Percentiles rank a stretch among this genome's conserved stretches.
Evolutionary conservation across 345 rosid species (phyloP).

Genomic region (Theobroma cacao): DNA sequence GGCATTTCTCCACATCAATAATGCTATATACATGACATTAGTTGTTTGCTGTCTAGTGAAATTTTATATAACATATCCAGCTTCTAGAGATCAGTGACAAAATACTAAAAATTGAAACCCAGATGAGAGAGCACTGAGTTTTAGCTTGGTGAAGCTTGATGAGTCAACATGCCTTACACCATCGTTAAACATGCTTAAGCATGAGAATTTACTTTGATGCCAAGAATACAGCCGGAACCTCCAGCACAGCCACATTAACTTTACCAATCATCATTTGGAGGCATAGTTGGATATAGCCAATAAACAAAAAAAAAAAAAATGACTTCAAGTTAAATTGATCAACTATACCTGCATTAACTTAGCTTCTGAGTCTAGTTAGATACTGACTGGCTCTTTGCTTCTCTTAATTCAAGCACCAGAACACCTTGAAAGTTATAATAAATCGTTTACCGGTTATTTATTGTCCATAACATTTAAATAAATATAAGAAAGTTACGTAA

Average conservation of each 20-base stretch:
- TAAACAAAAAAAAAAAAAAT: not conserved
- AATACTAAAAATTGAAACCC: not conserved
- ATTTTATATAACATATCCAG: not conserved
- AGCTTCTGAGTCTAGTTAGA: constrained; percentile 8
- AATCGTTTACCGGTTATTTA: not conserved
- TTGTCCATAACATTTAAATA: not conserved
- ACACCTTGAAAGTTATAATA: constrained; percentile 21
- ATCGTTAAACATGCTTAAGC: not conserved
- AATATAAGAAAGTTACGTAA: not conserved
- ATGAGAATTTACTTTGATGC: not conserved
- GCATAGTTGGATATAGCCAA: not conserved
- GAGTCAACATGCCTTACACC: not conserved
- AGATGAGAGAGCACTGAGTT: not conserved
- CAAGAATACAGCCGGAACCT: not conserved
- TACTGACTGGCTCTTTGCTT: constrained; percentile 22
- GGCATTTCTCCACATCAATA: not conserved
- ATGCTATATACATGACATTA: not conserved
- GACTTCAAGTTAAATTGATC: not conserved
- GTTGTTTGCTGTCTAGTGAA: too few species aligned
- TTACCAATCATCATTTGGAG: not conserved
- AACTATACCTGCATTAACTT: constrained; percentile 21
- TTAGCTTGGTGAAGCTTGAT: not conserved
- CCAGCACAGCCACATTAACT: not conserved
- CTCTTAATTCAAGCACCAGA: constrained; percentile 30
- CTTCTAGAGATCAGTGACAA: not conserved